Evolutionary conservation across 495 filamentous ascomycete species (phyloP).

Genomic region (Aspergillus leporis): DNA sequence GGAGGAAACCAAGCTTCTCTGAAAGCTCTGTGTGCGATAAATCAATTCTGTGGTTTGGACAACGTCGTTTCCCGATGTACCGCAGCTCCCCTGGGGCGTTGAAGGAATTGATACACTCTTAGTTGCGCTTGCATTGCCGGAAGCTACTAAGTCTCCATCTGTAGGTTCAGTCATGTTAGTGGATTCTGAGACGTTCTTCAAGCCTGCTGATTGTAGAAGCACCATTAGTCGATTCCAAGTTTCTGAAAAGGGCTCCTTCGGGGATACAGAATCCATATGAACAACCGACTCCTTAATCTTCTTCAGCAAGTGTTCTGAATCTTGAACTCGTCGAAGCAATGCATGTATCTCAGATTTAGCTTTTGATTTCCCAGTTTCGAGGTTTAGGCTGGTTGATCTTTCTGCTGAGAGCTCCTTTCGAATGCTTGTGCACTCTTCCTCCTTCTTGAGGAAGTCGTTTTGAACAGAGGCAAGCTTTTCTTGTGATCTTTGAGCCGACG

Average conservation of each 20-base stretch:
- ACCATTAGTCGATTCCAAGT: slow-evolving; percentile 22
- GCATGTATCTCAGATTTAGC: slow-evolving; percentile 26
- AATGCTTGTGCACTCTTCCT: slow-evolving; percentile 17
- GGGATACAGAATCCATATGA: slow-evolving; percentile 9
- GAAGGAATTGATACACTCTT: not conserved
- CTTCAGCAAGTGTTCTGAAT: slow-evolving; percentile 27
- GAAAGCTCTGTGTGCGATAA: slow-evolving; percentile 16
- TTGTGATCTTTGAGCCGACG: slow-evolving; percentile 12
- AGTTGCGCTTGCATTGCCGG: not conserved
- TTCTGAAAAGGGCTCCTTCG: slow-evolving; percentile 19
- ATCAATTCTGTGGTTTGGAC: slow-evolving; percentile 22
- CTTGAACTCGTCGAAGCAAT: slow-evolving; percentile 29
- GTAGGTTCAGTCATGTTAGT: not conserved
- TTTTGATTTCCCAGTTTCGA: slow-evolving; percentile 26
- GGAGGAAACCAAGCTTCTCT: slow-evolving; percentile 8
- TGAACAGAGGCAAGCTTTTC: slow-evolving; percentile 13
- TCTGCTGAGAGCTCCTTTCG: slow-evolving; percentile 17
- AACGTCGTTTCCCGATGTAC: slow-evolving; percentile 4
- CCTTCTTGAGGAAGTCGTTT: slow-evolving; percentile 11
- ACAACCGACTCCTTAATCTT: slow-evolving; percentile 23
- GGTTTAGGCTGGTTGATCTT: slow-evolving; percentile 16
- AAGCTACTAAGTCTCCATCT: not conserved
- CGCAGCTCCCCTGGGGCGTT: not conserved
- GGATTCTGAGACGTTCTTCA: not conserved
- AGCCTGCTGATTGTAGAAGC: slow-evolving; percentile 13